Evolutionary conservation across 2,329 filamentous ascomycete genomes (phyloP).

Genomic region (Saccharata proteae): DNA sequence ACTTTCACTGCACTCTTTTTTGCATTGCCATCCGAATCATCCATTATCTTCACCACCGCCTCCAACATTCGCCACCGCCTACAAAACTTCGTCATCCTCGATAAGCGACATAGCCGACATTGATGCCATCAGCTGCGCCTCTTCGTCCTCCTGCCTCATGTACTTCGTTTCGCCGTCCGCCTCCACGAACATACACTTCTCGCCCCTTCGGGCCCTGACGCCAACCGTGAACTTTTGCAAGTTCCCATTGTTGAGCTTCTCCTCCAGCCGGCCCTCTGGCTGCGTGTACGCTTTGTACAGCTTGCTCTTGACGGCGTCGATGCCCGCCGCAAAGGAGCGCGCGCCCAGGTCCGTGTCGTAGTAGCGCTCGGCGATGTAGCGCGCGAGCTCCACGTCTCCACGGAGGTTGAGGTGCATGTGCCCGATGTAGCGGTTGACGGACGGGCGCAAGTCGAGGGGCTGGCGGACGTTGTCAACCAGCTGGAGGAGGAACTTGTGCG

Average conservation of each 20-base stretch:
- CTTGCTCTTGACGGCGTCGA: conserved; percentile 3
- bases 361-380: background rate
- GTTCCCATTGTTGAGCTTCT: background rate
- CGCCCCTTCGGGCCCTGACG: no score
- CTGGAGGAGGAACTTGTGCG: conserved; percentile 30
- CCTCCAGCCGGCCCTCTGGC: background rate
- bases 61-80: no score
- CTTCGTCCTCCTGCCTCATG: no score
- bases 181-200: no score
- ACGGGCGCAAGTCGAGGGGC: conserved; percentile 16
- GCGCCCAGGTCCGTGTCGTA: conserved; percentile 2
- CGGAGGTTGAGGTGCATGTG: conserved; percentile 1
- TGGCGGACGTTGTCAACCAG: conserved; percentile 16
- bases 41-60: no score
- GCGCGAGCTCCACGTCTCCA: background rate
- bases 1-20: no score
- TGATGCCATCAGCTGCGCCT: no score
- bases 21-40: no score
- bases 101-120: no score
- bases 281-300: background rate
- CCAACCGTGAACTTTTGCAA: no score
- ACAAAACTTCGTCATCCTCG: no score
- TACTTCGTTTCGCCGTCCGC: no score
- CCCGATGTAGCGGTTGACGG: conserved; percentile 3
- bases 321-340: conserved; percentile 1